Evolutionary conservation across 164 flowering plant species (phyloP), one percentile per base, ranked within the genome.

Genomic region (Platanus orientalis): DNA sequence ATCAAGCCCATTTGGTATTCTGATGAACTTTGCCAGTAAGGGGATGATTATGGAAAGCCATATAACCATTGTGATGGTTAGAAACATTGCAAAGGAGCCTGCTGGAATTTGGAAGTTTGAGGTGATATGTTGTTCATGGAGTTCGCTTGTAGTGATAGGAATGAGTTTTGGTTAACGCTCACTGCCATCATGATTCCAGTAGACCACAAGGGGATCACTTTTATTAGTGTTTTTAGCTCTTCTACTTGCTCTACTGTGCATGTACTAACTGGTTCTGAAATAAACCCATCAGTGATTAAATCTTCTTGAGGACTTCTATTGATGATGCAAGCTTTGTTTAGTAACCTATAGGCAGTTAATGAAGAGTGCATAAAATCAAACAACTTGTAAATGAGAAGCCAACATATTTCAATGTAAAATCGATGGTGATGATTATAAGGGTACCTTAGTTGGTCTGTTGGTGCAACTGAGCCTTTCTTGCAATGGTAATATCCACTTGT

Each of bases 171-270:
- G 54, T 7, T 55, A 19, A 61, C 28, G 13, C 44, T 62, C 0
- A 72, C 56, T 9, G 71, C 58, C 11, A 79, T 56, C 40, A 75
- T 62, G 62, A 83, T 77, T 17, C 81, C 76, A 0, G 81, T 74
- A 27, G 83, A 79, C 79, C 87, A 83, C 14, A 83, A 63, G 27
- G 83, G 84, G 13, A 83, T 34, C 49, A 83, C 75, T 62, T 48
- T 77, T 16, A 81, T 34, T 10, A 80, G 34, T 24, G 83, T 65
- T 62, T 83, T 83, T 11, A 80, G 71, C 6, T 59, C 75, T 55
- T 83, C 83, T 9, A 83, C 87, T 77, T 80, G 80, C 14, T 72
- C 62, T 0, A 71, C 65, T 10, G 81, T 79, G 79, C 83, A 80
- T 27, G 77, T 59, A 2, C 23, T 76, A 83, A 80, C 74, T 40